phyloP scores from a whole-genome alignment of 495 filamentous ascomycete species.

The Thermothielavioides terrestris region DNA sequence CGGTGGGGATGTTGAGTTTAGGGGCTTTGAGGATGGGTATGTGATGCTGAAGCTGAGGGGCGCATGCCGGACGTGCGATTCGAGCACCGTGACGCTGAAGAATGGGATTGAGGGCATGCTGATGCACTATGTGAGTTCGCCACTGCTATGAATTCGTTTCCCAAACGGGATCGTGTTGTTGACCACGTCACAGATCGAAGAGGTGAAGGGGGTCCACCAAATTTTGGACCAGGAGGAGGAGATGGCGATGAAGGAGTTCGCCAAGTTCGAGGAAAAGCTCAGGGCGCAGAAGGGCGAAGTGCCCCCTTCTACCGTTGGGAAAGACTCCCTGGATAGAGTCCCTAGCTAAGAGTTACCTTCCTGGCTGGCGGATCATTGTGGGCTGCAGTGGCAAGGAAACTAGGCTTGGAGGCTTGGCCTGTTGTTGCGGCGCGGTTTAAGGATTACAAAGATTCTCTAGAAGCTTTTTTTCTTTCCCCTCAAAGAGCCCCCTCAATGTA shows the following conservation, averaged over 20 bases:
- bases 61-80: conserved; percentile 91
- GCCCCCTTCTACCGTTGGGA: conserved; percentile 52
- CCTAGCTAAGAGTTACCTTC: conserved; percentile 27
- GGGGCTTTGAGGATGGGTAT: conserved; percentile 77
- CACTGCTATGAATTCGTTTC: neutral
- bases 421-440: neutral
- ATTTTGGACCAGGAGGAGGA: conserved; percentile 89
- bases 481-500: no score
- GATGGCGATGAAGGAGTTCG: conserved; percentile 81
- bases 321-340: conserved; percentile 58
- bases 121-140: conserved; percentile 55
- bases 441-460: neutral
- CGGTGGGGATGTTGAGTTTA: conserved; percentile 91
- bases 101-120: conserved; percentile 98
- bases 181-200: conserved; percentile 62
- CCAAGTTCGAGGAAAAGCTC: conserved; percentile 93
- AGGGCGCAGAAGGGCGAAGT: conserved; percentile 57
- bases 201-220: conserved; percentile 88
- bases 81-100: conserved; percentile 87
- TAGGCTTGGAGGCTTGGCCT: neutral
- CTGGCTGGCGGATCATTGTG: no score
- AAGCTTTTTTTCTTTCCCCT: neutral
- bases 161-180: neutral
- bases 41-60: conserved; percentile 83
- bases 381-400: neutral